Evolutionary conservation across 495 filamentous ascomycete genomes (phyloP), one percentile per base, ranked within the genome.

Genomic region (Daldinia loculata): DNA sequence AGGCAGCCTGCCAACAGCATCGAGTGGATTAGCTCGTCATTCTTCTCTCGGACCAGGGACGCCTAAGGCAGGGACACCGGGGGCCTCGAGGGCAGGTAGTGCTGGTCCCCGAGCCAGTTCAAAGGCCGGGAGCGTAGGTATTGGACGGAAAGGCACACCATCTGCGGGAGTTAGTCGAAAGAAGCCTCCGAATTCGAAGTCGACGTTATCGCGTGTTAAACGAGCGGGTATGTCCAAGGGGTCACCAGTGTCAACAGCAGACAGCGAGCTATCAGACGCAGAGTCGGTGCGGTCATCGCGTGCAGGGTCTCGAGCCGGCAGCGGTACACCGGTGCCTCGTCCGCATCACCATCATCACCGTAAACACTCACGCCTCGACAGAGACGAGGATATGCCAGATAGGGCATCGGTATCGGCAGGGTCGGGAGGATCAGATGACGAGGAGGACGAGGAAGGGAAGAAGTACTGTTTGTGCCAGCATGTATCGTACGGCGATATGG

Each of bases 401-500:
- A 65, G 65, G 39, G 67, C 61, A 36, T 65, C 61, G 7, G 90
- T 87, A 36, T 88, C 89, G 12, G 64, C 36, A 17, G 82, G 77
- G 39, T 74, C 79, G 38, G 92, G 91, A 11, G 86, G 19, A 0
- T 71, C 90, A 1, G 92, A 92, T 34, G 93, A 94, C 51, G 95
- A 96, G 45, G 93, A 95, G 34, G 93, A 90, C 51, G 90, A 92
- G 60, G 95, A 98, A 80, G 90, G 93, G 52, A 89, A 89, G 74
- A 91, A 94, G 67, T 99, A 99, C 79, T 99, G 95, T 80, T 87
- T 90, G 27, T 99, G 95, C 78, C 91, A 95, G 76, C 92, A 90
- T 70, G 92, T 97, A 64, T 96, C 92, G 78, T 95, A 92, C 82
- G 95, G 95, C 43, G 92, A 98, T 76, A 99, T 99, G 95, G 95